phyloP scores from a whole-genome alignment of 2,329 filamentous ascomycete species.

The Fusarium hostae region DNA sequence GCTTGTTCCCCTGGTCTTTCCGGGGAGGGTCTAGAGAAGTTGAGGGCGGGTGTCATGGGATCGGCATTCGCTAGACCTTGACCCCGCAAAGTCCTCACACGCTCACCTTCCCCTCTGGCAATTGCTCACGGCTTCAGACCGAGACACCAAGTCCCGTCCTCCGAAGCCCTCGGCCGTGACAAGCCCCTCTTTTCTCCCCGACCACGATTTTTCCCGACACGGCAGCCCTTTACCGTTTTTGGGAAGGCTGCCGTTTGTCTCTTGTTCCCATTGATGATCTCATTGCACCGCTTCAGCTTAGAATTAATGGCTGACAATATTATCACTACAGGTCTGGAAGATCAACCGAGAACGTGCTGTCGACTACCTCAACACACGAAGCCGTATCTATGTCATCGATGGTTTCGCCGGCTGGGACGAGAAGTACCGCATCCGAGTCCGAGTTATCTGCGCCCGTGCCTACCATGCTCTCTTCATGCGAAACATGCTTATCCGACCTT shows the following conservation, averaged over 20 bases:
- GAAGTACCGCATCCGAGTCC: slow-evolving; percentile 96
- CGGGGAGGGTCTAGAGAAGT: slow-evolving; percentile 1
- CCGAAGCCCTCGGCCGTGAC: slow-evolving; percentile 36
- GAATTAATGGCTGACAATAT: slow-evolving; percentile 41
- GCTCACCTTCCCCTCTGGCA: slow-evolving; percentile 29
- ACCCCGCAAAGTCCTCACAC: slow-evolving; percentile 41
- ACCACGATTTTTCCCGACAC: slow-evolving; percentile 43
- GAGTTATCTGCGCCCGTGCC: slow-evolving; percentile 97
- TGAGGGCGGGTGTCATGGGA: slow-evolving; percentile 42
- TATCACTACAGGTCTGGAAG: slow-evolving; percentile 83
- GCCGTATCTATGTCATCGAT: slow-evolving; percentile 98
- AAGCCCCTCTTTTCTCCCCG: slow-evolving; percentile 37
- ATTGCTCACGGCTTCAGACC: slow-evolving; percentile 35
- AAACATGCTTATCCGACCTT: slow-evolving; percentile 99
- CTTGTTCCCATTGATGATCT: slow-evolving; percentile 3
- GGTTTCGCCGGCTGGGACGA: slow-evolving; percentile 98
- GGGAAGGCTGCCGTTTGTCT: slow-evolving; percentile 20
- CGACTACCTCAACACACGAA: slow-evolving; percentile 98
- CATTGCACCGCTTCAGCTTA: slow-evolving; percentile 1
- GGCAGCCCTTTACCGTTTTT: slow-evolving; percentile 12
- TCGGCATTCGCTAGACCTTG: slow-evolving; percentile 34
- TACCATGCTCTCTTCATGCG: slow-evolving; percentile 99
- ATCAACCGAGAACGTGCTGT: slow-evolving; percentile 99
- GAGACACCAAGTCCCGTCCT: slow-evolving; percentile 27
- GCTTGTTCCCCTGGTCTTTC: slow-evolving; percentile 36